phyloP scores from a whole-genome alignment of 768 basidiomycete species.

The Tubosaeta sp. region DNA sequence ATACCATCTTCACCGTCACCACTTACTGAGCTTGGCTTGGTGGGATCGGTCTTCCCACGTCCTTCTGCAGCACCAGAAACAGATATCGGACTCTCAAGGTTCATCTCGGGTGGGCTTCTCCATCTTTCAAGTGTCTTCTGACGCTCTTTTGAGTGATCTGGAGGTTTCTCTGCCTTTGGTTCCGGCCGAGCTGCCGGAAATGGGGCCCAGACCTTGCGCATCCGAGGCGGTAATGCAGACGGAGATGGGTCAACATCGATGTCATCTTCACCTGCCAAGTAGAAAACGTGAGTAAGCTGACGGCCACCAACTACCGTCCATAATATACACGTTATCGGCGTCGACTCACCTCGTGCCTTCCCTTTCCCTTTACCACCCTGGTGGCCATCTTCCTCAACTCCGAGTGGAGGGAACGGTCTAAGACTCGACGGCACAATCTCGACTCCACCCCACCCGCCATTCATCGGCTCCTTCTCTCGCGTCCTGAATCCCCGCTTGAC shows the following conservation, averaged over 20 bases:
- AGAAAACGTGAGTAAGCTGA: background rate
- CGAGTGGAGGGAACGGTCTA: slow-evolving; percentile 11
- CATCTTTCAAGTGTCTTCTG: slow-evolving; percentile 19
- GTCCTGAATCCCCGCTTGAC: slow-evolving; percentile 58
- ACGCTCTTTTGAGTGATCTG: slow-evolving; percentile 1
- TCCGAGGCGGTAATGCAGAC: slow-evolving; percentile 52
- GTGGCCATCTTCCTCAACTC: slow-evolving; percentile 5
- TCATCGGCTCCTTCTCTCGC: slow-evolving; percentile 48
- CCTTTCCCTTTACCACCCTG: slow-evolving; percentile 16
- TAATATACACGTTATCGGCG: background rate
- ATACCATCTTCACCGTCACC: slow-evolving; percentile 13
- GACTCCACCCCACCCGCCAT: slow-evolving; percentile 61
- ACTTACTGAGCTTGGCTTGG: background rate
- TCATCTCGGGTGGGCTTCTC: slow-evolving; percentile 17
- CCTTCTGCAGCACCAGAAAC: slow-evolving; percentile 7
- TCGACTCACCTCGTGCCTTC: slow-evolving; percentile 20
- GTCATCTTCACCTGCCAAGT: slow-evolving; percentile 4
- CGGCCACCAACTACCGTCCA: background rate
- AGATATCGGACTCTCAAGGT: slow-evolving; percentile 19
- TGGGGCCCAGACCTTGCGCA: slow-evolving; percentile 48
- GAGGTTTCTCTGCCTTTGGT: slow-evolving; percentile 2
- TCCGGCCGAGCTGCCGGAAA: slow-evolving; percentile 1
- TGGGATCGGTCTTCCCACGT: background rate
- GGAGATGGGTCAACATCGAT: slow-evolving; percentile 15
- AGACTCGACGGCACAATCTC: slow-evolving; percentile 44